Evolutionary conservation across 345 rosid genomes (phyloP).

Genomic region (Tarenaya hassleriana): DNA sequence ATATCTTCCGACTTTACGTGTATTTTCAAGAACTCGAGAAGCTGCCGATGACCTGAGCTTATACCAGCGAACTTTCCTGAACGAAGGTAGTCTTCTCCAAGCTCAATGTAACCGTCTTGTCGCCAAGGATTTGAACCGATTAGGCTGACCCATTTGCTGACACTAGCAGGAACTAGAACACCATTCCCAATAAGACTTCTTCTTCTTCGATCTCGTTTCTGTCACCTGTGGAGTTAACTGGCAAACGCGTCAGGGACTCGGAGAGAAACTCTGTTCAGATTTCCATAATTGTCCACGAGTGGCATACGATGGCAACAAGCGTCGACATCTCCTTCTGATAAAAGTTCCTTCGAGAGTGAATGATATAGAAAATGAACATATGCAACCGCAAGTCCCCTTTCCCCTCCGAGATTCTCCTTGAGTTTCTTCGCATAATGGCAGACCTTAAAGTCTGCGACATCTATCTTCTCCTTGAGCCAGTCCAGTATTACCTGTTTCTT

Average conservation of each 20-base stretch:
- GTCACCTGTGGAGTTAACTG: slow-evolving; percentile 29
- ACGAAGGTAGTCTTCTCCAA: slow-evolving; percentile 45
- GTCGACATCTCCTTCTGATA: slow-evolving; percentile 25
- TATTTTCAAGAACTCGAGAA: slow-evolving; percentile 36
- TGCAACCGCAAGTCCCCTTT: slow-evolving; percentile 34
- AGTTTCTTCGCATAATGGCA: slow-evolving; percentile 30
- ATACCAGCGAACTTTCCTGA: slow-evolving; percentile 34
- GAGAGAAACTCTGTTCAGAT: slow-evolving; percentile 29
- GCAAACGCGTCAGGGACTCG: slow-evolving; percentile 39
- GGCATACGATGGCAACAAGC: slow-evolving; percentile 38
- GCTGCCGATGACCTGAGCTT: slow-evolving; percentile 25
- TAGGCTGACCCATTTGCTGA: slow-evolving; percentile 56
- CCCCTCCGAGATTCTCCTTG: slow-evolving; percentile 13
- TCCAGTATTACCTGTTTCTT: slow-evolving; percentile 19
- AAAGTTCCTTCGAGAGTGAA: slow-evolving; percentile 22
- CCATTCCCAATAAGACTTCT: slow-evolving; percentile 25
- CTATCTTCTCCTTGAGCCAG: slow-evolving; percentile 37
- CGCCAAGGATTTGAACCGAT: slow-evolving; percentile 53
- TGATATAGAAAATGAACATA: slow-evolving; percentile 54
- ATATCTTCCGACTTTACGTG: slow-evolving; percentile 38
- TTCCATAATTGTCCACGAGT: slow-evolving; percentile 47
- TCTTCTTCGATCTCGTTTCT: slow-evolving; percentile 1
- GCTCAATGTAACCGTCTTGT: slow-evolving; percentile 36
- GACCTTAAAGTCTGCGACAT: slow-evolving; percentile 16
- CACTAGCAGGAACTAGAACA: slow-evolving; percentile 60